Evolutionary conservation across 164 flowering plant species (phyloP), one percentile per base, ranked within the genome.

Genomic region (Brasenia schreberi): DNA sequence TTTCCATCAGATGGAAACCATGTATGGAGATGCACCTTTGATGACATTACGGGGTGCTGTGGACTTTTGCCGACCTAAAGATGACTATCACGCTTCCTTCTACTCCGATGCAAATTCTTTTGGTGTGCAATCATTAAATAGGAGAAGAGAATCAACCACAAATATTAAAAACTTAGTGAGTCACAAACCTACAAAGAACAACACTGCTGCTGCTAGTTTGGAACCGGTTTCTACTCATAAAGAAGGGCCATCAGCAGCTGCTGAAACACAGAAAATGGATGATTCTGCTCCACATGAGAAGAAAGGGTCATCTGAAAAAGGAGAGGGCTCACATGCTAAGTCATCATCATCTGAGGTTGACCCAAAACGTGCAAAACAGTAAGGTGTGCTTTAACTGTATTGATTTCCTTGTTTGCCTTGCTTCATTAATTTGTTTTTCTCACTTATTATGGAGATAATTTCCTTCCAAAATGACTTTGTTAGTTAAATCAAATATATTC

Each of bases 331-430:
- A 60, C 67, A 78, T 73, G 77, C 72, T 16, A 83, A 79, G 75
- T 59, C 76, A n/a, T 67, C 82, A 62, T 74, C 76, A 42, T 77
- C 85, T 42, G 92, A 87, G 27, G 78, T 76, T 17, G 92, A 86
- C 60, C 72, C 82, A 56, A 89, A 81, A 76, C 86, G 85, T 56
- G 81, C 88, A 65, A 86, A 87, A 67, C 92, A 87, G 92, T 89
- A 85, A 62, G 87, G 4, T 49, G 39, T 33, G 39, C 39, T 33
- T 33, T 33, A 33, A 33, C 39, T 33, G 39, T 33, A 33, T 33
- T 33, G 39, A 4, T 33, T 33, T 33, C 39, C 39, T 33, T 33
- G 4, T 33, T 33, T 33, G 39, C 39, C 39, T 33, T 33, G 39
- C 39, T 33, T 33, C 39, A 33, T 3, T 33, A 33, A 33, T 33